Base-by-base conservation (phyloP, 192 early-diverging fungal genomes). In the Backusella circina region DNA sequence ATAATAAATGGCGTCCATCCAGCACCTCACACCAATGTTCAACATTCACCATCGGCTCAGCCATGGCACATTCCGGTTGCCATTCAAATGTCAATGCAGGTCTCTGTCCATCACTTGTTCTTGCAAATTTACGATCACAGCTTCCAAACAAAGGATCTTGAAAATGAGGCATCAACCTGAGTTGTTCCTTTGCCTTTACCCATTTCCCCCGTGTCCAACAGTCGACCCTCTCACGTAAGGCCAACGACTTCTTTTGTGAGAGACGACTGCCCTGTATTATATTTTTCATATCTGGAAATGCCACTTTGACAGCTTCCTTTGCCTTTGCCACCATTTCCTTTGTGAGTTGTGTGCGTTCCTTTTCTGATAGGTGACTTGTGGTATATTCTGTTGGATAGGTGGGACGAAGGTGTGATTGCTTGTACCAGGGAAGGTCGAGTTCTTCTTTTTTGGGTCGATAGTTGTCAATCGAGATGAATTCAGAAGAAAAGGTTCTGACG, bases 1-100 rank as follows among this genome's bases (percentile, higher is more conserved):
- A 71, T 3, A 86, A 73, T 21, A 88, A 74, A 31, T 88, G 75
- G 0, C 86, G 67, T 1, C 84, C 77, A 15, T 78, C 39, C 10
- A 88, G 41, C 15, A 79, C 51, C 1, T 72, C 37, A 50, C 86
- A 88, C 79, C 85, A 88, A 47, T 65, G 67, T 1, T 38, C 18
- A 26, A 31, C 64, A 72, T 18, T 23, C 8, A 72, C 3, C 0
- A 3, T 57, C 13, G 65, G 16, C 10, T 32, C 13, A 16, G 75
- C 26, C 9, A 70, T 3, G 9, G 18, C 15, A 13, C 35, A 30
- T 33, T 83, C 75, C 67, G 80, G 75, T 36, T 76, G 23, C 76
- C 75, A 77, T 16, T 61, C 39, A 36, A 75, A 83, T 37, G 38
- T 41, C 47, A 54, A 57, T 15, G 50, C 72, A 15, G 36, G 65